Conservation (phyloP, 2,329 filamentous ascomycete genomes). For the Ustulina deusta region DNA sequence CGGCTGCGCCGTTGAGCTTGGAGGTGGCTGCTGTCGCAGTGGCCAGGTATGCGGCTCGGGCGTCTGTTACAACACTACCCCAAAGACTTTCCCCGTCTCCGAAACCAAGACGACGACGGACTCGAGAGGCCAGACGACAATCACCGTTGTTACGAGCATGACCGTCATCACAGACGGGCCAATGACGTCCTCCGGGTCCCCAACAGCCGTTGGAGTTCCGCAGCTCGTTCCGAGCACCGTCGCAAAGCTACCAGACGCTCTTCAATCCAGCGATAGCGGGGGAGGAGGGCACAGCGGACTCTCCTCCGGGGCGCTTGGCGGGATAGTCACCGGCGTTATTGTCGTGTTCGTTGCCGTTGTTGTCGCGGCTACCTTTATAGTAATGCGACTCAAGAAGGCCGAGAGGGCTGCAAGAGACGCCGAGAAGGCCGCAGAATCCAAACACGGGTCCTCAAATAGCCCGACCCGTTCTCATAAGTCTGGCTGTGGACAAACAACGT, state of each 20-base stretch:
- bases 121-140: slow-evolving; percentile 54
- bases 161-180: slow-evolving; percentile 50
- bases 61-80: slow-evolving; percentile 62
- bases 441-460: slow-evolving; percentile 51
- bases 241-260: slow-evolving; percentile 56
- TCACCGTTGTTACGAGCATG: slow-evolving; percentile 57
- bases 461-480: slow-evolving; percentile 53
- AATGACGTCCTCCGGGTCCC: slow-evolving; percentile 45
- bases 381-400: slow-evolving; percentile 63
- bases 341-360: slow-evolving; percentile 62
- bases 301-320: slow-evolving; percentile 59
- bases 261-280: slow-evolving; percentile 43
- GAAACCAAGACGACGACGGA: slow-evolving; percentile 60
- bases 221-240: slow-evolving; percentile 61
- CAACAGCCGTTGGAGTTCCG: slow-evolving; percentile 49
- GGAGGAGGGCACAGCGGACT: slow-evolving; percentile 51
- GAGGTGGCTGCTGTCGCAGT: slow-evolving; percentile 65
- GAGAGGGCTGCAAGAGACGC: slow-evolving; percentile 55
- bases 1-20: slow-evolving; percentile 63
- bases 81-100: slow-evolving; percentile 60
- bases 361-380: slow-evolving; percentile 60
- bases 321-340: slow-evolving; percentile 65
- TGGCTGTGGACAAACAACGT: slow-evolving; percentile 54
- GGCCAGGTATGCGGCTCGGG: slow-evolving; percentile 62
- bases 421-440: slow-evolving; percentile 53